Conservation (phyloP, 1,284 basidiomycete genomes). For the Pseudozyma sp. region DNA sequence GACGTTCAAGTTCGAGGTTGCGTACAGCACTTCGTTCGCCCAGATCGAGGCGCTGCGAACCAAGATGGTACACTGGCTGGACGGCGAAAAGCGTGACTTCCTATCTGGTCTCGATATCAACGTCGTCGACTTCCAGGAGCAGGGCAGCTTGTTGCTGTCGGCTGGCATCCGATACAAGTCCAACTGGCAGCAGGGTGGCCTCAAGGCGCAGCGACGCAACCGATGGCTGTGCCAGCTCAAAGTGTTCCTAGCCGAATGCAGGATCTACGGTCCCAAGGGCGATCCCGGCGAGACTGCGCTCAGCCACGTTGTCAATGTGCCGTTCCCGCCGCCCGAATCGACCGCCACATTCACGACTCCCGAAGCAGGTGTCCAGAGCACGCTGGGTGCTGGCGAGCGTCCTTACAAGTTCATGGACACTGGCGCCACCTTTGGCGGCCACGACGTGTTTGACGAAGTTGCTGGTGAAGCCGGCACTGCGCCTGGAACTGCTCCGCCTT, state of each 20-base stretch:
- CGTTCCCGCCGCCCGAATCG: conserved; percentile 39
- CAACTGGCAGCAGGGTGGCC: conserved; percentile 79
- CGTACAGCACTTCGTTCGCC: conserved; percentile 82
- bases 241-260: conserved; percentile 76
- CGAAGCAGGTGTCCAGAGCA: conserved; percentile 35
- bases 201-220: conserved; percentile 82
- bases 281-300: conserved; percentile 50
- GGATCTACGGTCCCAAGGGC: conserved; percentile 81
- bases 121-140: conserved; percentile 80
- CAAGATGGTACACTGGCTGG: conserved; percentile 84
- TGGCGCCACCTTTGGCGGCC: conserved; percentile 31
- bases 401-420: conserved; percentile 48
- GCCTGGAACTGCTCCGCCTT: conserved; percentile 40
- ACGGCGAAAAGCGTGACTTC: conserved; percentile 70
- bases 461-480: conserved; percentile 15
- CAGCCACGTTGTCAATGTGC: conserved; percentile 36
- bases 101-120: conserved; percentile 65
- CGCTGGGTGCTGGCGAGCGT: conserved; percentile 36
- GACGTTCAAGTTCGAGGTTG: conserved; percentile 82
- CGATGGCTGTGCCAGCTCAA: conserved; percentile 92
- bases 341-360: conserved; percentile 23
- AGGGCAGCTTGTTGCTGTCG: conserved; percentile 81
- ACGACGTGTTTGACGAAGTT: conserved; percentile 46
- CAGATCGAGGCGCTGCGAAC: conserved; percentile 82
- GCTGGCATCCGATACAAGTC: conserved; percentile 91